A percentile compares a stretch with the other conserved stretches of the same genome.
These are phyloP conservation scores for Ceratocystis albifundus DNA, from an alignment of 2,329 filamentous ascomycete genomes.

Conservation along the genomic window DNA sequence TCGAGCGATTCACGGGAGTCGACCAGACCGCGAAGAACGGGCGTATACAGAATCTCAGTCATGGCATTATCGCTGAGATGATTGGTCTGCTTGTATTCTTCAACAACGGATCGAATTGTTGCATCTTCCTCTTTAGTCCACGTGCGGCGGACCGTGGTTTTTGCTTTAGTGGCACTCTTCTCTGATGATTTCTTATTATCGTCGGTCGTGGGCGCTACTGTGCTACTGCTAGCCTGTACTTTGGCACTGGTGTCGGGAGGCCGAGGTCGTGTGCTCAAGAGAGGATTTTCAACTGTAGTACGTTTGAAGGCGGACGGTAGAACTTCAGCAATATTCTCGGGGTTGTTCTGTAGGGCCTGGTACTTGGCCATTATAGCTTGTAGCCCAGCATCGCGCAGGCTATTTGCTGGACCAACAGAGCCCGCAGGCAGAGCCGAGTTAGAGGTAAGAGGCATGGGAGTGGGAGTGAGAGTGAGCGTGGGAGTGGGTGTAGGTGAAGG, in stretches of 20 bases:
- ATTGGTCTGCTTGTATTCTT: slow-evolving; percentile 9
- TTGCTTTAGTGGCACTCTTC: background rate
- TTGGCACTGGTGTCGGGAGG: background rate
- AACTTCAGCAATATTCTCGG: background rate
- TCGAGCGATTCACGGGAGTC: slow-evolving; percentile 9
- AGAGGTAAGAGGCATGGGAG: background rate
- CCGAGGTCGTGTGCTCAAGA: background rate
- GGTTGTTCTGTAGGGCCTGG: background rate
- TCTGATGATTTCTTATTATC: background rate
- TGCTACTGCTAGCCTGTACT: background rate
- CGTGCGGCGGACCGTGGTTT: background rate
- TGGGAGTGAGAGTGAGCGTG: background rate
- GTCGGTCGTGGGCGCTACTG: background rate
- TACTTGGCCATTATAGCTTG: background rate
- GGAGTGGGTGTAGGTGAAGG: background rate
- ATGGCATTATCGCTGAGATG: slow-evolving; percentile 13
- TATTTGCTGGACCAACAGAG: background rate
- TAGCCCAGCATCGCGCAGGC: slow-evolving; percentile 1
- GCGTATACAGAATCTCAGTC: slow-evolving; percentile 17
- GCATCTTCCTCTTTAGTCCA: slow-evolving; percentile 18
- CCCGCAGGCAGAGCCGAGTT: background rate
- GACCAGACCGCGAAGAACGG: slow-evolving; percentile 19
- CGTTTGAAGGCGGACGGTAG: background rate
- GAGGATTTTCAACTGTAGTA: background rate
- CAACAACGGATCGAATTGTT: slow-evolving; percentile 1